Base-by-base conservation (phyloP, 371 early-diverging fungal genomes). In the Saksenaea vasiformis region DNA sequence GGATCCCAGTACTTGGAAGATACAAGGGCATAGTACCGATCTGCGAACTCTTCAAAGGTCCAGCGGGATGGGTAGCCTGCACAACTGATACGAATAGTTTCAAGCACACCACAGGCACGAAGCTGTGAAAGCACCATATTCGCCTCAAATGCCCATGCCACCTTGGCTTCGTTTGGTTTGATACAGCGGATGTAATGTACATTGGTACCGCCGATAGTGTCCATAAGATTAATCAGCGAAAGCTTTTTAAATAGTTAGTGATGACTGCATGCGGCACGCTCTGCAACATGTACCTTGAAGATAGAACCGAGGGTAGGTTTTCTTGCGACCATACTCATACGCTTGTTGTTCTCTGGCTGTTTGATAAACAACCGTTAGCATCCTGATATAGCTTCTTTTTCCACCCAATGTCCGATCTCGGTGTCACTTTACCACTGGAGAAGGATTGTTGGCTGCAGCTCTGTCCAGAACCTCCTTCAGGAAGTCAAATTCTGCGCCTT, bases 81-180 rank as follows among this genome's bases (percentile, higher is more conserved):
- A 71, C 98, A 94, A 73, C 93, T 92, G 75, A 99, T 99, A 35
- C 98, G 90, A 70, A 99, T 99, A 7, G 99, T 99, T 78, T 99
- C 99, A 13, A 99, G 72, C 5, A 99, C 99, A 87, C 99, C 99
- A 82, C 99, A 99, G 31, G 99, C 99, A 53, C 96, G 90, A 47
- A 99, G 78, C 79, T 99, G 99, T 19, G 91, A 77, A 5, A 99
- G 84, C 11, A 99, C 97, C 89, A 96, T 90, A 36, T 87, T 87
- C 22, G 94, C 87, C 60, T 98, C 96, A 67, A 98, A 95, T 27
- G 70, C 79, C 88, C 93, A 93, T 14, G 97, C 88, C 2, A 76
- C 83, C 78, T 98, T 98, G 43, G 88, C 90, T 72, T 92, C 93
- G 78, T 98, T 98, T 15, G 98, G 97, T 76, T 97, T 97, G 76